Conservation (phyloP, 805 yeast species). For the Wickerhamiella bombiphila region DNA sequence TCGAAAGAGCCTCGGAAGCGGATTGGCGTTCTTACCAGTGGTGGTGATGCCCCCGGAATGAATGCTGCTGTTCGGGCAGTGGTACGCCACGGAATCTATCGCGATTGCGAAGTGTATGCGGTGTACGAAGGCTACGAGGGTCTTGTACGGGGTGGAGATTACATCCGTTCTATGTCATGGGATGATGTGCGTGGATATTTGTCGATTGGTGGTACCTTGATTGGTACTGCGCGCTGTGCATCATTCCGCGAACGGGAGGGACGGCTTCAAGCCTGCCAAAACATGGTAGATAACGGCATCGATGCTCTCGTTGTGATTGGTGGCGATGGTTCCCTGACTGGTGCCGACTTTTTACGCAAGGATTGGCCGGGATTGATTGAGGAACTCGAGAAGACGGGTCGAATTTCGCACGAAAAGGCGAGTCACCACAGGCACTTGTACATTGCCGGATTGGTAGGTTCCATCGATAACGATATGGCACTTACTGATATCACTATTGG, state of each 20-base stretch:
- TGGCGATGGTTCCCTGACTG: constrained; percentile 97
- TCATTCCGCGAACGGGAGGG: constrained; percentile 79
- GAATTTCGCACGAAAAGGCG: constrained; percentile 43
- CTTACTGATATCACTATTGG: constrained; percentile 95
- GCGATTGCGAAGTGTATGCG: constrained; percentile 82
- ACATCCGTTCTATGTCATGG: constrained; percentile 72
- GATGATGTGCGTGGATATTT: constrained; percentile 90
- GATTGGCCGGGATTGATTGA: constrained; percentile 87
- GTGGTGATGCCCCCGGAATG: constrained; percentile 99
- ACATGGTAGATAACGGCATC: constrained; percentile 74
- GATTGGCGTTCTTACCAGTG: constrained; percentile 94
- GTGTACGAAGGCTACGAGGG: constrained; percentile 94
- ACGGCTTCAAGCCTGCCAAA: constrained; percentile 66
- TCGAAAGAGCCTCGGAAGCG: constrained; percentile 26
- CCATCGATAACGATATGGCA: constrained; percentile 97
- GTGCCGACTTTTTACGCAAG: constrained; percentile 84
- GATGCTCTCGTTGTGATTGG: constrained; percentile 95
- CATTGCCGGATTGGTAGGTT: constrained; percentile 90
- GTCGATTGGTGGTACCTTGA: constrained; percentile 83
- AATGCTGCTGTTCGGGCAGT: constrained; percentile 92
- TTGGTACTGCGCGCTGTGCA: constrained; percentile 90
- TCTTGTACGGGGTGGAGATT: constrained; percentile 70
- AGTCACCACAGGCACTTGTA: constrained; percentile 56
- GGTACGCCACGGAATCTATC: constrained; percentile 76
- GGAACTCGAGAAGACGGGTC: constrained; percentile 47